Evolutionary conservation across 441 rosid genomes (phyloP).

Genomic region (Aleurites moluccanus): DNA sequence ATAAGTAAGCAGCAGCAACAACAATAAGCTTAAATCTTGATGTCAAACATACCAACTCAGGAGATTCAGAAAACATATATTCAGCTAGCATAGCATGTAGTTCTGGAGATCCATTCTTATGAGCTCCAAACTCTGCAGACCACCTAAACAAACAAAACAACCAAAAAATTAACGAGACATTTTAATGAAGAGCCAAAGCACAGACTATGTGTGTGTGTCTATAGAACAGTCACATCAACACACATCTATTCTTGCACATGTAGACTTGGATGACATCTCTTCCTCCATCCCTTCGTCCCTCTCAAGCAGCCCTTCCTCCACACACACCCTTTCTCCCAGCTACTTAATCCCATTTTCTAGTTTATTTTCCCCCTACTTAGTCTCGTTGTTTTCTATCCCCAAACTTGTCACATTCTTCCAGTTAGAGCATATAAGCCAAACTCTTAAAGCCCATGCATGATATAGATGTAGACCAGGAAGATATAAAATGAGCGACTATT

Average conservation of each 20-base stretch:
- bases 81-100: conserved; percentile 86
- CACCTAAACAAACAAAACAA: conserved; percentile 54
- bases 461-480: neutral
- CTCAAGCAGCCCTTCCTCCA: neutral
- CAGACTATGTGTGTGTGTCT: neutral
- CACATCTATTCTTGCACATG: neutral
- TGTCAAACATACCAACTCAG: conserved; percentile 72
- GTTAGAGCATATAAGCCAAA: conserved; percentile 2
- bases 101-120: conserved; percentile 64
- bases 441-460: neutral
- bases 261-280: neutral
- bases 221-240: conserved; percentile 1
- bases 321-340: neutral
- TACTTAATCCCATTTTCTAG: neutral
- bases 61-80: conserved; percentile 82
- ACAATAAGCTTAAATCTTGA: conserved; percentile 5
- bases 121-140: conserved; percentile 83
- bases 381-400: neutral
- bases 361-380: neutral
- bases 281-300: conserved; percentile 10
- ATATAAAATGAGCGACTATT: neutral
- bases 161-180: neutral
- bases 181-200: neutral
- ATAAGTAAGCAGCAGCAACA: neutral
- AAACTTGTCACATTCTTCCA: conserved; percentile 4